Conservation (phyloP, 768 basidiomycete species). For the Melanogaster broomeanus region DNA sequence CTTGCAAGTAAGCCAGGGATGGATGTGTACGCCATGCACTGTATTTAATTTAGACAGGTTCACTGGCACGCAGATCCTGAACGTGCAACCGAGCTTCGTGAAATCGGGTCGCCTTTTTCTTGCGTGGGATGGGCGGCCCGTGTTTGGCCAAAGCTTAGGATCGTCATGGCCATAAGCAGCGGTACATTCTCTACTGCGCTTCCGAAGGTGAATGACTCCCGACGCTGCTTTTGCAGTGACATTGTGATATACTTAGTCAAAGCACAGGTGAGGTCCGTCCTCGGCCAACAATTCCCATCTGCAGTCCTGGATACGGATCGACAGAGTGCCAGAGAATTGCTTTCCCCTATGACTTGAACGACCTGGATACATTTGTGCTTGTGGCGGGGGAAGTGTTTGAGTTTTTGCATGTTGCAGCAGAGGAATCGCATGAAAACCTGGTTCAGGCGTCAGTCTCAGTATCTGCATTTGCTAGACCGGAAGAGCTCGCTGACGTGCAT, state of each 20-base stretch:
- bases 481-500: background rate
- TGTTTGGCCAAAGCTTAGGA: constrained; percentile 13
- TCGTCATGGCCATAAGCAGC: constrained; percentile 7
- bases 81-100: constrained; percentile 12
- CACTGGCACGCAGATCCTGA: constrained; percentile 5
- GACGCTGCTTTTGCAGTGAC: background rate
- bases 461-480: background rate
- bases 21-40: background rate
- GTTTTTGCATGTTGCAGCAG: constrained; percentile 16
- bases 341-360: background rate
- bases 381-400: constrained; percentile 7
- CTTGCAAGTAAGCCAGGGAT: constrained; percentile 2
- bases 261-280: constrained; percentile 12
- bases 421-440: constrained; percentile 12
- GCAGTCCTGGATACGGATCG: background rate
- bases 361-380: constrained; percentile 6
- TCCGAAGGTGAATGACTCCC: constrained; percentile 9
- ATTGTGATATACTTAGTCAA: background rate
- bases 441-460: constrained; percentile 14
- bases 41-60: background rate
- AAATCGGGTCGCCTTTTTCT: constrained; percentile 13
- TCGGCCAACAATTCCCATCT: background rate
- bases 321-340: constrained; percentile 2
- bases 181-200: constrained; percentile 12
- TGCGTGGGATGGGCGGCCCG: constrained; percentile 12